These are phyloP conservation scores for Flaveria ramosissima DNA, from an alignment of 129 eudicot species.

Conservation along the genomic window DNA sequence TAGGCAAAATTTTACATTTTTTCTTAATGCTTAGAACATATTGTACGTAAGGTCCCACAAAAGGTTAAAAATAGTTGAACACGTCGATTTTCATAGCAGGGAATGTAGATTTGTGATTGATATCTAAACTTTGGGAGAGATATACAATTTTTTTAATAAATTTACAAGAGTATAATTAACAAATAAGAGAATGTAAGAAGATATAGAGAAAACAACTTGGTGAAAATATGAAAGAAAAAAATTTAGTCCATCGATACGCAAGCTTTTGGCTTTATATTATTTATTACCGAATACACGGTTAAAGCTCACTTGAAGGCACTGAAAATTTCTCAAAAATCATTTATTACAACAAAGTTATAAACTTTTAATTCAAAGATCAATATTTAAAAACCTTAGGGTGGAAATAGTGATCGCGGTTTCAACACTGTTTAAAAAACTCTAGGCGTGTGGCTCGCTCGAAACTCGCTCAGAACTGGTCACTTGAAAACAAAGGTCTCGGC, in stretches of 20 bases:
- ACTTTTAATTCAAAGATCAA: not conserved
- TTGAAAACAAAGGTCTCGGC: too few species aligned
- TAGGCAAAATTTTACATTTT: too few species aligned
- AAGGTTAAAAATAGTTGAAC: not conserved
- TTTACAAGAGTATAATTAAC: too few species aligned
- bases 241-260: not conserved
- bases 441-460: too few species aligned
- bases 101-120: not conserved
- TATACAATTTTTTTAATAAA: too few species aligned
- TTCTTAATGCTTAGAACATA: not conserved
- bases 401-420: too few species aligned
- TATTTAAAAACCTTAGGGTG: too few species aligned
- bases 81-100: not conserved
- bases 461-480: too few species aligned
- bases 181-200: too few species aligned
- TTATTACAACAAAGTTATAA: slow-evolving; percentile 10
- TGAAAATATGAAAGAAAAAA: not conserved
- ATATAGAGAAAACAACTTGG: too few species aligned
- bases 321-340: not conserved
- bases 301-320: not conserved
- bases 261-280: slow-evolving; percentile 17
- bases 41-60: not conserved
- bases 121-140: too few species aligned
- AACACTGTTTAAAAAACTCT: too few species aligned
- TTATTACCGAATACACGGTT: not conserved